Conservation (phyloP, 495 filamentous ascomycete species). For the Penicillium maclennaniae region DNA sequence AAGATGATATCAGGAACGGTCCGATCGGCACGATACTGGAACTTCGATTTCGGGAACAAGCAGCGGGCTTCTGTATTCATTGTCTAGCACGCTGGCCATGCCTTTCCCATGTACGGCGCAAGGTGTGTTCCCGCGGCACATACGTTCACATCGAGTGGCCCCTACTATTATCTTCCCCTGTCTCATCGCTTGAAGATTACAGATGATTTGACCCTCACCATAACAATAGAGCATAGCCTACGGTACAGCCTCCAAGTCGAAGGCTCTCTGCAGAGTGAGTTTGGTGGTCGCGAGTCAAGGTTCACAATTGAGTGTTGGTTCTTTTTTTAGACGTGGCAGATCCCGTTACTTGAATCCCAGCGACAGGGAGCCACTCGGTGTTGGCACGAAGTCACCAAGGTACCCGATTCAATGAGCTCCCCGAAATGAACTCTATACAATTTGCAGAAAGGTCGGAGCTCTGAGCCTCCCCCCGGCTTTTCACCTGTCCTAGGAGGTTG, state of each 20-base stretch:
- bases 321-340: constrained; percentile 16
- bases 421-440: neutral
- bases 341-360: neutral
- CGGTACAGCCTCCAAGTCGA: too few relatives aligned
- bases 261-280: constrained; percentile 3
- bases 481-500: neutral
- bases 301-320: constrained; percentile 14
- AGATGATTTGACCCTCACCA: neutral
- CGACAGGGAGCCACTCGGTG: neutral
- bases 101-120: too few relatives aligned
- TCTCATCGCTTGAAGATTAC: neutral
- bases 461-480: too few relatives aligned
- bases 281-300: neutral
- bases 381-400: neutral
- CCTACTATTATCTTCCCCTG: neutral
- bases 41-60: neutral
- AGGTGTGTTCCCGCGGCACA: neutral
- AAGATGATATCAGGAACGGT: neutral
- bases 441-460: neutral
- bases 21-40: neutral
- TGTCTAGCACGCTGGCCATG: neutral
- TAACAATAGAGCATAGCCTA: neutral
- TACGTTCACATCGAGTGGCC: neutral
- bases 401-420: neutral
- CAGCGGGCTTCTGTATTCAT: neutral